Conservation (phyloP, 208 protist genomes). For the Acanthamoeba royreba region DNA sequence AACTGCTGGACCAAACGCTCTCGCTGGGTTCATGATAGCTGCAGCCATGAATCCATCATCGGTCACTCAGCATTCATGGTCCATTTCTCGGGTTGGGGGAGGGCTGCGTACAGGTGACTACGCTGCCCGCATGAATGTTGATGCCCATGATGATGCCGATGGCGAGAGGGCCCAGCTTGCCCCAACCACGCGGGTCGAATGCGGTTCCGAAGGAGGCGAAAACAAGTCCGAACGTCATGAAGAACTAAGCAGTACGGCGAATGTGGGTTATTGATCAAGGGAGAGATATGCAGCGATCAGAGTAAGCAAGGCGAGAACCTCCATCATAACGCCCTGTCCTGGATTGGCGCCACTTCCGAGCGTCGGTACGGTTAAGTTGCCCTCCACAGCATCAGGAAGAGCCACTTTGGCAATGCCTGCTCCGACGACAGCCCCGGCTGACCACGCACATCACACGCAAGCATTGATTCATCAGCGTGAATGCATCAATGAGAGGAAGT, state of each 20-base stretch:
- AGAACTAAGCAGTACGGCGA: background rate
- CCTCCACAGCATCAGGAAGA: background rate
- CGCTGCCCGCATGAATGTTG: background rate
- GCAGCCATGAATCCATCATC: background rate
- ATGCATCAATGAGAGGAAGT: no score
- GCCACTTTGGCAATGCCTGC: background rate
- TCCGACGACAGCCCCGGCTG: background rate
- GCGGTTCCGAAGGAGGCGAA: background rate
- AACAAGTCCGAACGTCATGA: background rate
- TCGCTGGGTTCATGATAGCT: background rate
- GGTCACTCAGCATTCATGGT: background rate
- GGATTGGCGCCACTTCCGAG: background rate
- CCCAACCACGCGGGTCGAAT: background rate
- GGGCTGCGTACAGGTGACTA: background rate
- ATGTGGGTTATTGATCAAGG: background rate
- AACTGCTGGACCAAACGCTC: background rate
- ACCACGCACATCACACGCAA: background rate
- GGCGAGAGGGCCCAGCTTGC: background rate
- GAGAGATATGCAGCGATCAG: no score
- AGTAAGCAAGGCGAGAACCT: background rate
- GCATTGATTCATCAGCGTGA: no score
- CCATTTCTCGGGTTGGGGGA: background rate
- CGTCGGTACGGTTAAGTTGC: background rate
- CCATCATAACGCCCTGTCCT: background rate
- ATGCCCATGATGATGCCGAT: background rate